phyloP scores from a whole-genome alignment of 108 stramenopile genomes.

The Parietichytrium sp. region DNA sequence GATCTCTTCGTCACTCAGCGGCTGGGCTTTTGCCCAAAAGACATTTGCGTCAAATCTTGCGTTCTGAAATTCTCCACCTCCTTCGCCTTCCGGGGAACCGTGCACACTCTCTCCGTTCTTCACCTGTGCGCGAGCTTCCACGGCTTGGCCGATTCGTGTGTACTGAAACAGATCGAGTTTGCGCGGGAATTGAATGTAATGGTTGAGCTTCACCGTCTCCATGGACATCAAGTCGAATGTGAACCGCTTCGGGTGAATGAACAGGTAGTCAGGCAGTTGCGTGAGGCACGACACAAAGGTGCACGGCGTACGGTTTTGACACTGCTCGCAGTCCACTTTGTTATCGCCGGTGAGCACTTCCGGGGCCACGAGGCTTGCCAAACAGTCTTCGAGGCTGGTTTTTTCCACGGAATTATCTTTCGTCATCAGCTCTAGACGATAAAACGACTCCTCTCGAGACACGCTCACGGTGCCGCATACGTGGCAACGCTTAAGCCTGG shows the following conservation, averaged over 20 bases:
- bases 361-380: conserved; percentile 10
- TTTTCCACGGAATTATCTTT: conserved; percentile 29
- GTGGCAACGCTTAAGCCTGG: conserved; percentile 18
- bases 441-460: conserved; percentile 33
- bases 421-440: background rate
- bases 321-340: conserved; percentile 38
- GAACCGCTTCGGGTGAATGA: conserved; percentile 71
- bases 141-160: conserved; percentile 49
- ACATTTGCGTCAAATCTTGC: background rate
- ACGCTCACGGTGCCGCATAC: background rate
- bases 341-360: conserved; percentile 29
- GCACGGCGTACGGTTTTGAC: conserved; percentile 15
- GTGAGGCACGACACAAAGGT: conserved; percentile 41
- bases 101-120: too few relatives aligned
- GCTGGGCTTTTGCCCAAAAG: background rate
- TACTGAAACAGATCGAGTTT: conserved; percentile 63
- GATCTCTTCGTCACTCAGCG: background rate
- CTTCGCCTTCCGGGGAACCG: background rate
- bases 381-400: background rate
- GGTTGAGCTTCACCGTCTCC: conserved; percentile 60
- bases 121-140: background rate
- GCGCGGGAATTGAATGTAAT: conserved; percentile 60
- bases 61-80: background rate
- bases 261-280: conserved; percentile 50
- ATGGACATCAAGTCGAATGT: conserved; percentile 64